A percentile compares a stretch with the other conserved stretches of the same genome.
phyloP scores from a whole-genome alignment of 202 grass and related monocot genomes.

The Bolboschoenoplectus hybrid region DNA sequence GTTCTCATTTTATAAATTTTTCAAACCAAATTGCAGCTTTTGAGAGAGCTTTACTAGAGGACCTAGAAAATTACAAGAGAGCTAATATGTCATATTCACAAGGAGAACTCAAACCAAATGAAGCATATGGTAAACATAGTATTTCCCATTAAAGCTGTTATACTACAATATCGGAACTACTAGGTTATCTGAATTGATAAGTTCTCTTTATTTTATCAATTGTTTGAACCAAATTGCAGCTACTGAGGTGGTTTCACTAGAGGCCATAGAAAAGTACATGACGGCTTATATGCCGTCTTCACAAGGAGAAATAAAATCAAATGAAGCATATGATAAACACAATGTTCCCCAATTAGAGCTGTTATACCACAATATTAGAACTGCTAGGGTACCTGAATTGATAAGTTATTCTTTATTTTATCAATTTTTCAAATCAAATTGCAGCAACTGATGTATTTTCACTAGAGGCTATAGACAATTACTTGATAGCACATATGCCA shows the following conservation, averaged over 20 bases:
- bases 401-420: neutral
- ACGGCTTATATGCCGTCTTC: neutral
- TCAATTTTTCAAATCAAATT: neutral
- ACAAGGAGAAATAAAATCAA: neutral
- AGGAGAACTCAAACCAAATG: no score
- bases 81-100: no score
- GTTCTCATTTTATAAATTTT: no score
- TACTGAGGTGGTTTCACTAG: neutral
- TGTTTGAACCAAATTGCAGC: neutral
- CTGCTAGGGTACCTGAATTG: neutral
- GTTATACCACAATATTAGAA: neutral
- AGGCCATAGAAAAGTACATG: neutral
- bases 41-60: no score
- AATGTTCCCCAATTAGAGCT: no score
- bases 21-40: no score
- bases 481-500: neutral
- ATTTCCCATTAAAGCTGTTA: neutral
- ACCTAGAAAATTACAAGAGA: no score
- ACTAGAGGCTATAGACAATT: neutral
- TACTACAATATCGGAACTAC: neutral
- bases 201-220: neutral
- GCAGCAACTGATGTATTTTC: neutral
- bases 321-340: neutral
- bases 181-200: neutral
- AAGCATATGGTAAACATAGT: no score